A percentile compares a stretch with the other conserved stretches of the same genome.
phyloP scores from a whole-genome alignment of 441 rosid genomes.

The Jatropha podagrica region DNA sequence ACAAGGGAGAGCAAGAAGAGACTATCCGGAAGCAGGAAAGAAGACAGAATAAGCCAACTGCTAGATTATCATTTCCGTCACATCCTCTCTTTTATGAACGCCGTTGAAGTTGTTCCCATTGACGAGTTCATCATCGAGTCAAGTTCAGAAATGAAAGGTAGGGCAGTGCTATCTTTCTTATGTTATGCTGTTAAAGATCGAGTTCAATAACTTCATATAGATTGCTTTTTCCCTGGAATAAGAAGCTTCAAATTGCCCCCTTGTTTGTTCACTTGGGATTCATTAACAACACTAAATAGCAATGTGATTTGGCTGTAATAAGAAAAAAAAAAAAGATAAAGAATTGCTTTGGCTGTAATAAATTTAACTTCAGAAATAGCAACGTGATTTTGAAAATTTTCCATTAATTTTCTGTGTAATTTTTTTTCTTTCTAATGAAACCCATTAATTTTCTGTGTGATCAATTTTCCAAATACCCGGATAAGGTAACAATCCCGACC shows the following conservation, averaged over 20 bases:
- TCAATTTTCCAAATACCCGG: too few species aligned
- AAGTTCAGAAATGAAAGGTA: background rate
- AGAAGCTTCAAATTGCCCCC: background rate
- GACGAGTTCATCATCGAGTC: background rate
- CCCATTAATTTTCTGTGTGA: too few species aligned
- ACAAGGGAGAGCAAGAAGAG: background rate
- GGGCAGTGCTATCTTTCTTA: background rate
- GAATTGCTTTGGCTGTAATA: too few species aligned
- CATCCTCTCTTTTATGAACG: background rate
- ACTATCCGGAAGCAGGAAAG: background rate
- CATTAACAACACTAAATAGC: background rate
- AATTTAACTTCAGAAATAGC: too few species aligned
- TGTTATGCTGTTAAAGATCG: constrained; percentile 2
- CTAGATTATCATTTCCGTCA: background rate
- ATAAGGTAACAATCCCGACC: too few species aligned
- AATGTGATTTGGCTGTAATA: too few species aligned
- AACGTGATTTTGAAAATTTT: too few species aligned
- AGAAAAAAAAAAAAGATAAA: too few species aligned
- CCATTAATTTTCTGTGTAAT: too few species aligned
- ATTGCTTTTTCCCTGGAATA: background rate
- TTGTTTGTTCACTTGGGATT: background rate
- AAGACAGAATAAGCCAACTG: background rate
- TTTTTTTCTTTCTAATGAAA: too few species aligned
- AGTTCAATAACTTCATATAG: background rate
- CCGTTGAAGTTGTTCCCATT: background rate